phyloP scores from a whole-genome alignment of 768 basidiomycete genomes.

The Amanita jacksonii region DNA sequence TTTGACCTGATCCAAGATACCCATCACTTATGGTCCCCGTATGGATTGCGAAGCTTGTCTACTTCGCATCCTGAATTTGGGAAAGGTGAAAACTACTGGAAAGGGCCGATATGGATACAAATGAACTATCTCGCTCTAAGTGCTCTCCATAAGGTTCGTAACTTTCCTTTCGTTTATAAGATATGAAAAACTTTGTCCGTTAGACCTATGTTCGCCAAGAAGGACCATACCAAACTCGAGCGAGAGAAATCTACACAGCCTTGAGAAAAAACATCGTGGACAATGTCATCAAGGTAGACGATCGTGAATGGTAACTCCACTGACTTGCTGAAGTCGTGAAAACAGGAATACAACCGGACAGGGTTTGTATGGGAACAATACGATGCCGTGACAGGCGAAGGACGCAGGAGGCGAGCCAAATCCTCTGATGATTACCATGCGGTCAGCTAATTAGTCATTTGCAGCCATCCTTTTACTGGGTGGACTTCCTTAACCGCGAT shows the following conservation, averaged over 20 bases:
- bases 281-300: conserved; percentile 56
- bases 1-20: conserved; percentile 76
- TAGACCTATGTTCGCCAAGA: conserved; percentile 70
- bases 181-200: not conserved
- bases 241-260: conserved; percentile 70
- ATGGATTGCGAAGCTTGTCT: conserved; percentile 82
- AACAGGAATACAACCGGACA: conserved; percentile 82
- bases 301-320: not conserved
- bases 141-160: conserved; percentile 60
- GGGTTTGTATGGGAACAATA: conserved; percentile 99
- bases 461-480: conserved; percentile 91
- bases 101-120: conserved; percentile 93
- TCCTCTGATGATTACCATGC: conserved; percentile 5
- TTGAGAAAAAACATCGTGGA: conserved; percentile 76
- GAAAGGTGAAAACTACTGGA: conserved; percentile 94
- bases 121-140: conserved; percentile 91
- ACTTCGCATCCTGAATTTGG: conserved; percentile 88
- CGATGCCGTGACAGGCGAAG: conserved; percentile 74
- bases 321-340: not conserved
- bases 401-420: conserved; percentile 65
- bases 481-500: conserved; percentile 89
- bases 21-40: conserved; percentile 84
- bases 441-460: conserved; percentile 6
- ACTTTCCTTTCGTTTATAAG: conserved; percentile 7
- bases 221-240: conserved; percentile 75